A percentile compares a stretch with the other conserved stretches of the same genome.
Conservation (phyloP, 2,329 filamentous ascomycete species). For the Phialophora expanda region DNA sequence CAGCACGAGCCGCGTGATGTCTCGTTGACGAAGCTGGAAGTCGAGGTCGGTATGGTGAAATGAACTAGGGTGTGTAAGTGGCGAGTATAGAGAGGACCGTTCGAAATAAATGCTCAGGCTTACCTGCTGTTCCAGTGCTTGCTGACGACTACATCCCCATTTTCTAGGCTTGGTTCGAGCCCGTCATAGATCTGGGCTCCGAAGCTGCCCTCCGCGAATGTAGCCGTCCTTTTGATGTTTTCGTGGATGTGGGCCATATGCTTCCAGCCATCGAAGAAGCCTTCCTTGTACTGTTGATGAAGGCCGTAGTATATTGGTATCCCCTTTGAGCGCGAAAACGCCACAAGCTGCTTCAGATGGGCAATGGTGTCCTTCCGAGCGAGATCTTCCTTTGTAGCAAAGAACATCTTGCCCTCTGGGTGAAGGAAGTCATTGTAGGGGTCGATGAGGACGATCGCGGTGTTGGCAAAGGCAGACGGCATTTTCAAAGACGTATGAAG, state of each 20-base stretch:
- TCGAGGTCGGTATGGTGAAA: constrained; percentile 48
- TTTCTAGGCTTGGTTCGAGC: constrained; percentile 41
- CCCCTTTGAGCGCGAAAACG: constrained; percentile 36
- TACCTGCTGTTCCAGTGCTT: constrained; percentile 44
- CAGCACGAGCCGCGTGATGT: constrained; percentile 44
- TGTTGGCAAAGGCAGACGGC: constrained; percentile 5
- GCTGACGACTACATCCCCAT: constrained; percentile 43
- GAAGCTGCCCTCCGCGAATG: constrained; percentile 42
- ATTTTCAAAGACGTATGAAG: not conserved
- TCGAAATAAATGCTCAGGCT: not conserved
- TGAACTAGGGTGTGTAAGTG: constrained; percentile 35
- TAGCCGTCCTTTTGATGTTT: constrained; percentile 32
- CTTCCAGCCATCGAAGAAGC: constrained; percentile 42
- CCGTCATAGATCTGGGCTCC: constrained; percentile 43
- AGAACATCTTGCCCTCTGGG: constrained; percentile 34
- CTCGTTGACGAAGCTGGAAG: constrained; percentile 44
- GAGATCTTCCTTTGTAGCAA: constrained; percentile 18
- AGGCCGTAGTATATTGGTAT: constrained; percentile 47
- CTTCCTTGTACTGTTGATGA: constrained; percentile 42
- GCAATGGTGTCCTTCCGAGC: constrained; percentile 37
- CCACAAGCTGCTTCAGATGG: constrained; percentile 41
- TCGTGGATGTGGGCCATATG: constrained; percentile 39
- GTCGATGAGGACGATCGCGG: constrained; percentile 39
- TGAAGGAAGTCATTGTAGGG: constrained; percentile 42
- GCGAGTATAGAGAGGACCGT: not conserved